These are phyloP conservation scores for Daldinia caldariorum DNA, from an alignment of 495 filamentous ascomycete genomes.

Conservation along the genomic window DNA sequence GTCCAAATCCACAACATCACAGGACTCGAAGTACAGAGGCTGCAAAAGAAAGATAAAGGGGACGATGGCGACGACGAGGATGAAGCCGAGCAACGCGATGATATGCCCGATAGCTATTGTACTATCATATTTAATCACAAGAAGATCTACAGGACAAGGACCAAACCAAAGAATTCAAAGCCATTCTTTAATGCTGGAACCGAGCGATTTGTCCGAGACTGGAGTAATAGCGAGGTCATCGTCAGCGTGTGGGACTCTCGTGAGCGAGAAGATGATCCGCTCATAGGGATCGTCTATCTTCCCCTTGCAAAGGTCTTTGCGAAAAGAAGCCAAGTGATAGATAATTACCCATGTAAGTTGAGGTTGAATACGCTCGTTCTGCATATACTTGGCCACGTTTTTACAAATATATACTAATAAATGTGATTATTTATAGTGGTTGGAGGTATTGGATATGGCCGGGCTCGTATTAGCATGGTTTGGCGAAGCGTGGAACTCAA, in stretches of 20 bases:
- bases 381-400: neutral
- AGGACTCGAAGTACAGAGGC: conserved; percentile 67
- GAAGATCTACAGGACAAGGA: conserved; percentile 74
- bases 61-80: conserved; percentile 59
- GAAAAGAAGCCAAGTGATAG: conserved; percentile 66
- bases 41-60: conserved; percentile 55
- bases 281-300: conserved; percentile 74
- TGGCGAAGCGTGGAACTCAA: conserved; percentile 73
- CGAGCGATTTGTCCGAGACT: conserved; percentile 75
- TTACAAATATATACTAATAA: conserved; percentile 13
- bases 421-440: conserved; percentile 43
- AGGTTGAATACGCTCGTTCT: conserved; percentile 27
- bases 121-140: conserved; percentile 75
- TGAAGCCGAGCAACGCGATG: conserved; percentile 67
- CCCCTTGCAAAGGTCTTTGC: conserved; percentile 66
- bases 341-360: conserved; percentile 64
- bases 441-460: conserved; percentile 76
- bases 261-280: conserved; percentile 70
- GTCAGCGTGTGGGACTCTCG: conserved; percentile 71
- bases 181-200: conserved; percentile 84
- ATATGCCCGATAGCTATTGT: conserved; percentile 73
- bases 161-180: conserved; percentile 79
- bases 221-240: conserved; percentile 69
- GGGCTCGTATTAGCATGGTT: conserved; percentile 70
- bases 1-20: conserved; percentile 80